phyloP scores from a whole-genome alignment of 805 yeast genomes.

The Saccharomycopsis amapae region DNA sequence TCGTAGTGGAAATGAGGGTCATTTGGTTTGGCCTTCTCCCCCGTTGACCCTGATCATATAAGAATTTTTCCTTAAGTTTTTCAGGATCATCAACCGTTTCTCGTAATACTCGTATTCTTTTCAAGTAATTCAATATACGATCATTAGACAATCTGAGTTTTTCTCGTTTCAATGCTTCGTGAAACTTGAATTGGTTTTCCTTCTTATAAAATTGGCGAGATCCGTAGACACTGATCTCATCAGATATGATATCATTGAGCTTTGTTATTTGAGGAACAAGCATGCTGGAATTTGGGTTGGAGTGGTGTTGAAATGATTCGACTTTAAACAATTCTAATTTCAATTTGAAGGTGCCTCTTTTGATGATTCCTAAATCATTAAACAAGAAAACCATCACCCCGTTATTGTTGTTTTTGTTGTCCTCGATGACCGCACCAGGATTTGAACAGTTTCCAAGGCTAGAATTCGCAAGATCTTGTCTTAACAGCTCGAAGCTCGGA shows the following conservation, averaged over 20 bases:
- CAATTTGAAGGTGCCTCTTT: constrained; percentile 14
- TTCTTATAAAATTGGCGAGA: constrained; percentile 19
- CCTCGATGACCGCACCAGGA: no score
- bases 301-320: constrained; percentile 1
- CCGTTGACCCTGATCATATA: not conserved
- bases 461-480: no score
- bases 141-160: not conserved
- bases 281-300: not conserved
- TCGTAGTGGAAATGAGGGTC: no score
- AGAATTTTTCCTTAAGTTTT: not conserved
- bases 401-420: not conserved
- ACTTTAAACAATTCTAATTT: constrained; percentile 18
- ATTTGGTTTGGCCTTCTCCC: no score
- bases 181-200: constrained; percentile 5
- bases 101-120: constrained; percentile 6
- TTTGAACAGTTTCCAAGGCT: no score
- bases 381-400: constrained; percentile 16
- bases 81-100: constrained; percentile 7
- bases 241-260: constrained; percentile 6
- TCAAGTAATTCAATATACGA: constrained; percentile 10
- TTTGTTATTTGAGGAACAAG: constrained; percentile 7
- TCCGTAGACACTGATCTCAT: constrained; percentile 18
- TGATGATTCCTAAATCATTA: constrained; percentile 17
- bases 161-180: constrained; percentile 5
- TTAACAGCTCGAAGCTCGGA: no score